Evolutionary conservation across 768 basidiomycete genomes (phyloP), one percentile per base, ranked within the genome.

Genomic region (Boletus sensibilis): DNA sequence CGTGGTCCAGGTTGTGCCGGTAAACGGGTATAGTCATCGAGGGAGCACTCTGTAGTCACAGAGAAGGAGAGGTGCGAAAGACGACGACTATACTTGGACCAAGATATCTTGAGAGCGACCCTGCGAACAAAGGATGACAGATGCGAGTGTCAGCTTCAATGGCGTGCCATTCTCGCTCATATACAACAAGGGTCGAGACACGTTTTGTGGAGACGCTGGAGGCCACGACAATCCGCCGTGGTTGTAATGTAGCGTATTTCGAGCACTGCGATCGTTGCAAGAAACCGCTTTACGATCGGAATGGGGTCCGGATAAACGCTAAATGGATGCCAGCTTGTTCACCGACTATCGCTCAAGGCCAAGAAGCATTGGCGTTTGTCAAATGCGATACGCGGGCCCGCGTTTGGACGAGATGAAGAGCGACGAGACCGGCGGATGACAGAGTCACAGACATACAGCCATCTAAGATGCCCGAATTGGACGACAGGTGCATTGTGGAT

Each of bases 161-260:
- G 12, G 46, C 31, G 25, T 58, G 55, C 33, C 7, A 8, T 38
- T 52, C 57, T 50, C 25, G 39, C 51, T 64, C 57, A 68, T 58
- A 68, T 69, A 69, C 65, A 56, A 56, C 67, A 62, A 58, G 62
- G 65, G 57, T 58, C 52, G 21, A 55, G 52, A 42, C 66, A 68
- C 59, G 66, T 55, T 64, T 20, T 53, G 57, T 67, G 64, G 67
- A 67, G 59, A 64, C 41, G 42, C 57, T 43, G 48, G 42, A 53
- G 27, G 33, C 61, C 67, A 68, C 65, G 64, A 59, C 58, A 41
- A 45, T 59, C 44, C 50, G 45, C 67, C 57, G 52, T 69, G 66
- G 35, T 18, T 49, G 43, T 65, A 54, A 58, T 66, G 46, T 56
- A 47, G 49, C 27, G 38, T 46, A 61, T 41, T 43, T 48, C 50